Conservation (phyloP, 441 rosid species). For the Populus hybrid region DNA sequence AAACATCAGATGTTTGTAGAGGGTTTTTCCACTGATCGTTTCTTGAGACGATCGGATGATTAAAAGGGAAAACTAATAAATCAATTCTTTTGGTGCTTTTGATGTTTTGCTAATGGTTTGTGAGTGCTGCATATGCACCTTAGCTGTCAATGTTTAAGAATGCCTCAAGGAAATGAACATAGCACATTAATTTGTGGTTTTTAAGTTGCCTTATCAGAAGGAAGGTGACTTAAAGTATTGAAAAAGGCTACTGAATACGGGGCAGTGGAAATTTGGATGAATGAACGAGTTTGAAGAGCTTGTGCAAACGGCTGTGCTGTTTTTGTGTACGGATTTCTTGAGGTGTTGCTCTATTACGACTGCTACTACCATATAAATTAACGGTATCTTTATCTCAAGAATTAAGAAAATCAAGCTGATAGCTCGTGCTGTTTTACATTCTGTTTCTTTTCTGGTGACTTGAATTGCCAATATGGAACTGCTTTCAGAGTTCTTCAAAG, state of each 20-base stretch:
- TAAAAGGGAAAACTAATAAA: neutral
- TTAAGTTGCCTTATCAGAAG: slow-evolving; percentile 33
- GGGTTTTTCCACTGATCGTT: neutral
- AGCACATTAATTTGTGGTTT: neutral
- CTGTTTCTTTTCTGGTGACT: slow-evolving; percentile 12
- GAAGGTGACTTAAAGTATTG: slow-evolving; percentile 52
- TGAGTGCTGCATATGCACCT: neutral
- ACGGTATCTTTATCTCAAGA: slow-evolving; percentile 25
- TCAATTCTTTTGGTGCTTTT: neutral
- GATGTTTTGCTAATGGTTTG: neutral
- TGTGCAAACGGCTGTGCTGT: slow-evolving; percentile 91
- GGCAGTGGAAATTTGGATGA: slow-evolving; percentile 98
- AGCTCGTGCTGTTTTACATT: neutral
- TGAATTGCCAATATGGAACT: slow-evolving; percentile 24
- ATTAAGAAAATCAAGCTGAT: slow-evolving; percentile 10
- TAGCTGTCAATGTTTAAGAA: neutral
- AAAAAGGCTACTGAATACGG: slow-evolving; percentile 97
- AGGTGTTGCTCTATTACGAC: slow-evolving; percentile 51
- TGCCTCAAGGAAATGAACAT: neutral
- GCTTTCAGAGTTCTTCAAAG: slow-evolving; percentile 67
- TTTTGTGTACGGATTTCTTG: slow-evolving; percentile 83
- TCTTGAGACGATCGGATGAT: neutral
- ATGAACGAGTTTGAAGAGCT: slow-evolving; percentile 92
- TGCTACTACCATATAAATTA: slow-evolving; percentile 29
- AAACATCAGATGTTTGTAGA: neutral